Conservation (phyloP, 768 basidiomycete species). For the Cubamyces sp. region DNA sequence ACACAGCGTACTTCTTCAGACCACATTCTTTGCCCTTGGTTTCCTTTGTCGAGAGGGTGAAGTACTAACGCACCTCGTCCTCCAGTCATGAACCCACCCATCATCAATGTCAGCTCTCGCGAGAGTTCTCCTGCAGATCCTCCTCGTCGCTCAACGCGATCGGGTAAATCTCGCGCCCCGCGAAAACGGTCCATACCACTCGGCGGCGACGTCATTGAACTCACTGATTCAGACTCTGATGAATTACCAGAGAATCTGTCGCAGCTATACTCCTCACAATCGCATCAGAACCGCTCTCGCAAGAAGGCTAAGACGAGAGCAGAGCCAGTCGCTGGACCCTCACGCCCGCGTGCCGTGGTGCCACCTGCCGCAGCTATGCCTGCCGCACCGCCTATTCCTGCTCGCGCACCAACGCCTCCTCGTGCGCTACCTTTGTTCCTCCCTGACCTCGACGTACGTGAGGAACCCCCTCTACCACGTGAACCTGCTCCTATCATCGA, state of each 20-base stretch:
- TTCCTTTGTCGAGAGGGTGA: no score
- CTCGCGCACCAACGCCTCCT: neutral
- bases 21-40: no score
- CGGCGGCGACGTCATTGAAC: slow-evolving; percentile 47
- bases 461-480: neutral
- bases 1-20: no score
- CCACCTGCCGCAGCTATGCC: neutral
- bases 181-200: slow-evolving; percentile 2
- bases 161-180: neutral
- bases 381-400: neutral
- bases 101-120: slow-evolving; percentile 15
- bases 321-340: slow-evolving; percentile 16
- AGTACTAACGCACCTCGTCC: neutral
- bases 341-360: neutral
- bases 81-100: neutral
- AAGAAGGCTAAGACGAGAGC: slow-evolving; percentile 8
- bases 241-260: slow-evolving; percentile 6
- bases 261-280: neutral
- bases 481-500: neutral
- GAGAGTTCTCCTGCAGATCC: slow-evolving; percentile 5
- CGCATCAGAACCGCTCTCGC: neutral
- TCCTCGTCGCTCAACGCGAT: neutral
- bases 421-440: neutral
- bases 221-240: slow-evolving; percentile 56
- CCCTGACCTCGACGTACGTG: slow-evolving; percentile 5